Percentiles rank a stretch among this genome's conserved stretches.
These are phyloP conservation scores for Mollisia scopiformis DNA, from an alignment of 2,329 filamentous ascomycete genomes.

Conservation along the genomic window DNA sequence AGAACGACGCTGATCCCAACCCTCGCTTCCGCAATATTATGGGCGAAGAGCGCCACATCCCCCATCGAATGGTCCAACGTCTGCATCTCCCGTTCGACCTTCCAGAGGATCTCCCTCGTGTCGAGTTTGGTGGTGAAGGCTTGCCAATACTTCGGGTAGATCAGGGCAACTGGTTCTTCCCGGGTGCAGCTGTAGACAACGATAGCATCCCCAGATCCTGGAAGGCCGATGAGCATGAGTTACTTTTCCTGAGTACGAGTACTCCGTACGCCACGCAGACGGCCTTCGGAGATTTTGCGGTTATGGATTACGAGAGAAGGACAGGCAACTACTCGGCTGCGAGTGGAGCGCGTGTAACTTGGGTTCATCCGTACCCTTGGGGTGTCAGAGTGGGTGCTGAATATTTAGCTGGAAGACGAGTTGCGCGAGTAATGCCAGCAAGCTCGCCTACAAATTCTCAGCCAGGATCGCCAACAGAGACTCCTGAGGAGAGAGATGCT, in stretches of 20 bases:
- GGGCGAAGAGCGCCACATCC: background rate
- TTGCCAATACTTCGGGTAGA: too few relatives aligned
- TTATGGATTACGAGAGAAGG: background rate
- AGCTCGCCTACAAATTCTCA: too few relatives aligned
- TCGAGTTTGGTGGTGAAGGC: background rate
- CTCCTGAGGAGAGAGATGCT: too few relatives aligned
- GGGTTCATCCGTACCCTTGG: background rate
- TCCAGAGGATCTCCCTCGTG: background rate
- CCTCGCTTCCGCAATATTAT: background rate
- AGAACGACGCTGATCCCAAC: background rate
- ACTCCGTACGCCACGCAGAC: background rate
- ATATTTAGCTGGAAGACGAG: background rate
- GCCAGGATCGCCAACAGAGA: too few relatives aligned
- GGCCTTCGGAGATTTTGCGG: background rate
- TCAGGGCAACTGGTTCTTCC: too few relatives aligned
- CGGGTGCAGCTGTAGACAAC: background rate
- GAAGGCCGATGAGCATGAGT: background rate
- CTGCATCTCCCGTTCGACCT: background rate
- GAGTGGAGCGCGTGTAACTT: too few relatives aligned
- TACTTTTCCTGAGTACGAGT: background rate
- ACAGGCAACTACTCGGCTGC: too few relatives aligned
- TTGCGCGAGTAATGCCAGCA: too few relatives aligned
- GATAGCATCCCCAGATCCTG: background rate
- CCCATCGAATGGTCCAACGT: background rate
- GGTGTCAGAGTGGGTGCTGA: background rate